These are phyloP conservation scores for Volvox africanus DNA, from an alignment of 139 green algal species.

Conservation along the genomic window DNA sequence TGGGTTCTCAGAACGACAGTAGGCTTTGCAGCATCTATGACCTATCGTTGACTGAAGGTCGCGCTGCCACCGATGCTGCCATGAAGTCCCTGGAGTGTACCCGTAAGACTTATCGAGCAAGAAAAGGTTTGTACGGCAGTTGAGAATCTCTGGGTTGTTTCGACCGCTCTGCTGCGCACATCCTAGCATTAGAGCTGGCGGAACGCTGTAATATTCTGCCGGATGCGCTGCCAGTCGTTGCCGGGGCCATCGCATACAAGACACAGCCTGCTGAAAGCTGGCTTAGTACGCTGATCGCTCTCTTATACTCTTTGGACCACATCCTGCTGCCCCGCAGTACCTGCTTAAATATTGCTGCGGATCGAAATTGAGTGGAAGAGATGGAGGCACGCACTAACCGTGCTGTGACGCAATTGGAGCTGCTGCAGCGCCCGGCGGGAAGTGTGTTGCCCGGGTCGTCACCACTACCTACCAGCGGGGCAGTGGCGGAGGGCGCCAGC, in stretches of 20 bases:
- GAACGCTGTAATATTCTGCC: background rate
- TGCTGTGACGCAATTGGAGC: background rate
- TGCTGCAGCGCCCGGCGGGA: background rate
- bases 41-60: background rate
- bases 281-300: background rate
- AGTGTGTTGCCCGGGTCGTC: background rate
- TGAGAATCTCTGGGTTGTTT: background rate
- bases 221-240: constrained; percentile 3
- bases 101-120: background rate
- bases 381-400: background rate
- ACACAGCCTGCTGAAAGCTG: background rate
- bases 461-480: background rate
- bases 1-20: no score
- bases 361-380: constrained; percentile 14
- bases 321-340: background rate
- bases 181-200: background rate
- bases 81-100: background rate
- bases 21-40: background rate
- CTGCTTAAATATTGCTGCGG: background rate
- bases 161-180: background rate
- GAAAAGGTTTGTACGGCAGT: constrained; percentile 23
- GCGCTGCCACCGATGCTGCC: background rate
- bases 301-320: background rate
- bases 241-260: background rate
- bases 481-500: background rate